Percentiles rank a stretch among this genome's conserved stretches.
phyloP scores from a whole-genome alignment of 139 green algal species.

The Desmodesmus armatus region DNA sequence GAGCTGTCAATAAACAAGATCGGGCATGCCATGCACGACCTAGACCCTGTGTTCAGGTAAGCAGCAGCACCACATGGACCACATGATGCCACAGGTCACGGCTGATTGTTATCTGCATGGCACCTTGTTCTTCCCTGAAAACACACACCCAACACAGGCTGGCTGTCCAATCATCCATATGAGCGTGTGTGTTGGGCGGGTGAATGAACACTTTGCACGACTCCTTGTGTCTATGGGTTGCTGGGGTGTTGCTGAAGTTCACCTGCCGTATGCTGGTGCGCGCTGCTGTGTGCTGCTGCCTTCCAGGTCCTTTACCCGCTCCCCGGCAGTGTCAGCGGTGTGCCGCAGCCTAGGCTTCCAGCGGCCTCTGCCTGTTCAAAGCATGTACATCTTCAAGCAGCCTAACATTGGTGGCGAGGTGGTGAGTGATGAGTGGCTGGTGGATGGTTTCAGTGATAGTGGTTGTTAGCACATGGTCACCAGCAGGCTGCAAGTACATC shows the following conservation, averaged over 20 bases:
- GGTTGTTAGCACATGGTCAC: too few species aligned
- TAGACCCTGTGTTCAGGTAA: slow-evolving; percentile 81
- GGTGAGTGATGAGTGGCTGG: too few species aligned
- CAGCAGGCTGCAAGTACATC: too few species aligned
- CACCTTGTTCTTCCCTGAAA: not conserved
- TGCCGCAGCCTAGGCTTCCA: slow-evolving; percentile 72
- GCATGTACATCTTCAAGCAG: slow-evolving; percentile 97
- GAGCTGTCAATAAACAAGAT: slow-evolving; percentile 92
- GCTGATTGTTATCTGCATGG: not conserved
- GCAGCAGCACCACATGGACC: too few species aligned
- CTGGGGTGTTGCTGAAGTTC: too few species aligned
- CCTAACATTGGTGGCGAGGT: slow-evolving; percentile 93
- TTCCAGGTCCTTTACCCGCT: slow-evolving; percentile 84
- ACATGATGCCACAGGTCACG: too few species aligned
- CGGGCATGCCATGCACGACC: slow-evolving; percentile 94
- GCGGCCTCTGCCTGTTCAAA: slow-evolving; percentile 92
- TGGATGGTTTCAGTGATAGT: too few species aligned
- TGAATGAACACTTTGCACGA: too few species aligned
- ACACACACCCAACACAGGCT: not conserved
- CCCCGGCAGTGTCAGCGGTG: slow-evolving; percentile 67
- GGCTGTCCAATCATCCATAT: too few species aligned
- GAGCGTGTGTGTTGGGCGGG: too few species aligned
- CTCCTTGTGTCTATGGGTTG: too few species aligned
- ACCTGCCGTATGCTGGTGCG: slow-evolving; percentile 70
- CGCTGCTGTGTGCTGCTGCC: too few species aligned